These are phyloP conservation scores for Astragalus glycyphyllos DNA, from an alignment of 306 rosid genomes.

Conservation along the genomic window DNA sequence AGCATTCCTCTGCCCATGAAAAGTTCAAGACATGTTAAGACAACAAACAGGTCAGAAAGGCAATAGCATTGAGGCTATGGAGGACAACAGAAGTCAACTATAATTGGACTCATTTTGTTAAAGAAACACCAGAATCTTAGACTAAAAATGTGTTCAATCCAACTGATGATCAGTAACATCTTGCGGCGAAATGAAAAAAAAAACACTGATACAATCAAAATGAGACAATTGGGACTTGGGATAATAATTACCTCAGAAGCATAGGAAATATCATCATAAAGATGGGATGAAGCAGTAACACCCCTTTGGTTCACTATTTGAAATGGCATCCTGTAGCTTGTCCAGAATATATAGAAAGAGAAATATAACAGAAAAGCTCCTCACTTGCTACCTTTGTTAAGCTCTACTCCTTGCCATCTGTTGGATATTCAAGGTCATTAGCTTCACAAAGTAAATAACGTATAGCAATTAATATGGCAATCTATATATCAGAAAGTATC, in stretches of 20 bases:
- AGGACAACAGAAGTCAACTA: slow-evolving; percentile 21
- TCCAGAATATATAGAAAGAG: slow-evolving; percentile 40
- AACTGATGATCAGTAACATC: slow-evolving; percentile 14
- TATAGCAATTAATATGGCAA: slow-evolving; percentile 25
- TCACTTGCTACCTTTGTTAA: slow-evolving; percentile 43
- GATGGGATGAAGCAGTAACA: slow-evolving; percentile 64
- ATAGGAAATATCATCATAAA: slow-evolving; percentile 64
- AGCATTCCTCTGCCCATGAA: slow-evolving; percentile 55
- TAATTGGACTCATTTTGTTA: not conserved
- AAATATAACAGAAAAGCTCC: slow-evolving; percentile 32
- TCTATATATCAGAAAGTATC: slow-evolving; percentile 24
- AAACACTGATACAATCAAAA: slow-evolving; percentile 12
- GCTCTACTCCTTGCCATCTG: slow-evolving; percentile 48
- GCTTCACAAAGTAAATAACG: slow-evolving; percentile 31
- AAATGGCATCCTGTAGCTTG: slow-evolving; percentile 71
- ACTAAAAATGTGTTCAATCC: not conserved
- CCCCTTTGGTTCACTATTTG: slow-evolving; percentile 73
- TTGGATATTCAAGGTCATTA: slow-evolving; percentile 40
- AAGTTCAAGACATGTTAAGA: slow-evolving; percentile 42
- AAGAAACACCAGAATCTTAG: no score
- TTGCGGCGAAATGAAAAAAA: not conserved
- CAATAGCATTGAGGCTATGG: slow-evolving; percentile 5
- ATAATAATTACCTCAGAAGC: slow-evolving; percentile 61
- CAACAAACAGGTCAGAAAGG: slow-evolving; percentile 26
- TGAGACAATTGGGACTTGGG: slow-evolving; percentile 6